phyloP scores from a whole-genome alignment of 2,329 filamentous ascomycete species.

The Didymella arachidicola region DNA sequence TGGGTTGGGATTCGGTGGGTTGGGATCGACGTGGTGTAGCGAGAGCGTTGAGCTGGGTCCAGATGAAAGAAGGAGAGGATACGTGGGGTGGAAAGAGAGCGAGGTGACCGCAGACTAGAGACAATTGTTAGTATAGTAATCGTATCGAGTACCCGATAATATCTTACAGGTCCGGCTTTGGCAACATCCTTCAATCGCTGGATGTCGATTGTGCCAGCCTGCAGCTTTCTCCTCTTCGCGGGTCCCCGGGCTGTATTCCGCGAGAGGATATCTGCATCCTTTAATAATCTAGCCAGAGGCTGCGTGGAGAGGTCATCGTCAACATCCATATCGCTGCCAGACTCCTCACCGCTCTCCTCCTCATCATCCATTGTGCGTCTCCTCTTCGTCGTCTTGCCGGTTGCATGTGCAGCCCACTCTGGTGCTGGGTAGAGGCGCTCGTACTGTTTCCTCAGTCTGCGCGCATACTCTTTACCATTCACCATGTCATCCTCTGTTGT shows the following conservation, averaged over 20 bases:
- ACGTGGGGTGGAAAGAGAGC: conserved; percentile 86
- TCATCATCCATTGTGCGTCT: conserved; percentile 53
- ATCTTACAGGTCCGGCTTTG: conserved; percentile 71
- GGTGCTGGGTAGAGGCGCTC: conserved; percentile 68
- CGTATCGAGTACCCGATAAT: background rate
- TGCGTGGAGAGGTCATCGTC: conserved; percentile 67
- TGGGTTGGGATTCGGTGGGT: conserved; percentile 80
- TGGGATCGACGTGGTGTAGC: conserved; percentile 85
- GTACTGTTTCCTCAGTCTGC: conserved; percentile 80
- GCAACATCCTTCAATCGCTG: conserved; percentile 87
- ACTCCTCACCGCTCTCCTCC: conserved; percentile 55
- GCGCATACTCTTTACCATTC: conserved; percentile 83
- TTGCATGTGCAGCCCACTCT: conserved; percentile 64
- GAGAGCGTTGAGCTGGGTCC: conserved; percentile 85
- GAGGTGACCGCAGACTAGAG: conserved; percentile 75
- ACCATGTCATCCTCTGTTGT: conserved; percentile 86
- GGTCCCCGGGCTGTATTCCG: conserved; percentile 56
- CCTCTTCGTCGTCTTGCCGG: conserved; percentile 56
- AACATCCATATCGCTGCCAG: conserved; percentile 64
- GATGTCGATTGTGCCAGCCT: conserved; percentile 88
- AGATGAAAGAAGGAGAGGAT: conserved; percentile 88
- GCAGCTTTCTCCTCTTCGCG: conserved; percentile 73
- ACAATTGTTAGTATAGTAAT: conserved; percentile 22
- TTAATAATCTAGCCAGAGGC: conserved; percentile 81
- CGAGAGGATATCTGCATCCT: conserved; percentile 74